Conservation (phyloP, 2,329 filamentous ascomycete genomes). For the Colletotrichum limetticola region DNA sequence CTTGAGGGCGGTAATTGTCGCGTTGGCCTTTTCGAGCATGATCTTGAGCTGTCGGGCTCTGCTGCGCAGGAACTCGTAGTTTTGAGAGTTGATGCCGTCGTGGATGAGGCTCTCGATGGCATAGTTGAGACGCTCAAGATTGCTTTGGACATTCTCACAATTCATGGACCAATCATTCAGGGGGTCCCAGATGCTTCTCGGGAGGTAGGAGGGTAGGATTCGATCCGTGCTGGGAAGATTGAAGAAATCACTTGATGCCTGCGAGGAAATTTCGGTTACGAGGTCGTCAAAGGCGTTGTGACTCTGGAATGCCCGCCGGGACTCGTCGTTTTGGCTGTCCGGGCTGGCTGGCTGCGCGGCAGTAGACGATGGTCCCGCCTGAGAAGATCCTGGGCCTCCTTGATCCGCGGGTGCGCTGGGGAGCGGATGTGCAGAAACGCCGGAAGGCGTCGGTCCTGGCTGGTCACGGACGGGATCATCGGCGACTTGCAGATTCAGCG, state of each 20-base stretch:
- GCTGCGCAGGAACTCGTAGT: not conserved
- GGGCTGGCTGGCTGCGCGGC: not conserved
- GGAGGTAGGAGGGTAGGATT: not conserved
- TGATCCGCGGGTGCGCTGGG: not conserved
- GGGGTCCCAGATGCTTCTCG: not conserved
- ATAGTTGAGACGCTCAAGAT: not conserved
- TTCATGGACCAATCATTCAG: not conserved
- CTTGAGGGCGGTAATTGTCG: not conserved
- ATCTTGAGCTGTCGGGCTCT: not conserved
- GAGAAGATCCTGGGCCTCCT: not conserved
- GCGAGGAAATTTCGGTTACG: not conserved
- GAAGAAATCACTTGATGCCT: not conserved
- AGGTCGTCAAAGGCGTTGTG: not conserved
- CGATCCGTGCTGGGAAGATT: not conserved
- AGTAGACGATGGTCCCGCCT: not conserved
- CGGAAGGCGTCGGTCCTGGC: not conserved
- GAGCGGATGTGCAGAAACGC: not conserved
- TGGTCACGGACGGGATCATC: not conserved
- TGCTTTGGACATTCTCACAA: not conserved
- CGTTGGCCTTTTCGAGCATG: not conserved
- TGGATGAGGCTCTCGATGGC: slow-evolving; percentile 5
- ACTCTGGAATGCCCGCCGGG: not conserved
- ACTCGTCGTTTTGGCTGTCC: not conserved
- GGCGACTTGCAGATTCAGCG: not conserved
- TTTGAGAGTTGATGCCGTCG: not conserved